Conservation (phyloP, 2,329 filamentous ascomycete species). For the Calonectria pteridis region DNA sequence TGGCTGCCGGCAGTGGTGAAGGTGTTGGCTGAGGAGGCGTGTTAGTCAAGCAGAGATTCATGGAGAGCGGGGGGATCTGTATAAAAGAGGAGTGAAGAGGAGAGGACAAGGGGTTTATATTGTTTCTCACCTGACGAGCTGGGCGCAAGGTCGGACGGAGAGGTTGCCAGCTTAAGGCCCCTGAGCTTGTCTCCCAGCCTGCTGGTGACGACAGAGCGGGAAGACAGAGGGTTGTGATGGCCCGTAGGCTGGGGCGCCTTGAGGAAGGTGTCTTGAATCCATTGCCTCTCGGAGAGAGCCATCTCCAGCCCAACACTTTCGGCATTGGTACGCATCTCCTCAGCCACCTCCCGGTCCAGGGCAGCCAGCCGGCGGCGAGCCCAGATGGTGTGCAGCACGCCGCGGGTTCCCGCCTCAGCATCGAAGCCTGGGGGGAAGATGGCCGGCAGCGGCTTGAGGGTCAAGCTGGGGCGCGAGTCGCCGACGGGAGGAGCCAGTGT, state of each 20-base stretch:
- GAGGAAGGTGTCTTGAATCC: slow-evolving; percentile 84
- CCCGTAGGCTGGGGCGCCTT: slow-evolving; percentile 38
- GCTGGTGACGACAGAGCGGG: slow-evolving; percentile 74
- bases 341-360: slow-evolving; percentile 80
- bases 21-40: slow-evolving; percentile 48
- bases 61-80: slow-evolving; percentile 22
- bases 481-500: slow-evolving; percentile 66
- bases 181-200: slow-evolving; percentile 83
- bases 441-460: slow-evolving; percentile 85
- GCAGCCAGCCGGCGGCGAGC: slow-evolving; percentile 84
- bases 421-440: slow-evolving; percentile 86
- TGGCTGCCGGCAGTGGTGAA: slow-evolving; percentile 50
- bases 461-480: slow-evolving; percentile 53
- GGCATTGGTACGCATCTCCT: slow-evolving; percentile 78
- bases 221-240: slow-evolving; percentile 61
- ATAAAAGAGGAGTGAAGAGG: slow-evolving; percentile 13
- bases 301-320: slow-evolving; percentile 89
- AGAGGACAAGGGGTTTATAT: neutral
- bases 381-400: slow-evolving; percentile 91
- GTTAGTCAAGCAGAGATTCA: slow-evolving; percentile 22
- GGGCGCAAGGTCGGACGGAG: slow-evolving; percentile 71
- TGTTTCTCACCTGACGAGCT: slow-evolving; percentile 63
- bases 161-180: slow-evolving; percentile 83
- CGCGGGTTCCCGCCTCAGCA: slow-evolving; percentile 78
- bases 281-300: slow-evolving; percentile 84